Evolutionary conservation across 2,329 filamentous ascomycete genomes (phyloP).

Genomic region (Mycocentrospora acerina): DNA sequence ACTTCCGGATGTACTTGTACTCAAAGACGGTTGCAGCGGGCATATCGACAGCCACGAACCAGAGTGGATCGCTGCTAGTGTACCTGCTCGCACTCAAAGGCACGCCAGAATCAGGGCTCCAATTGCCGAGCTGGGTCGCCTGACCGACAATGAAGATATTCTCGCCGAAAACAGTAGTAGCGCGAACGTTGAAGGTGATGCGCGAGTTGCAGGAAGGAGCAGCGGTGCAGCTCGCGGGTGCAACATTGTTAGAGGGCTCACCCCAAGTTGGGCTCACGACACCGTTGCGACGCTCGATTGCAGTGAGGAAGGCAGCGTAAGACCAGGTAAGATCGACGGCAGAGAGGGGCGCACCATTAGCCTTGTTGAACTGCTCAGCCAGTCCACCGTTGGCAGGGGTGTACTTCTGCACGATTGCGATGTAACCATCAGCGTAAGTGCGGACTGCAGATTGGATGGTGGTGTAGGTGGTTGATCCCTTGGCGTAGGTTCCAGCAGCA

Average conservation of each 20-base stretch:
- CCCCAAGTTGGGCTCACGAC: slow-evolving; percentile 16
- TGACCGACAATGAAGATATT: slow-evolving; percentile 50
- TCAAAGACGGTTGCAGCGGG: slow-evolving; percentile 43
- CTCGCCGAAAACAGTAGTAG: slow-evolving; percentile 51
- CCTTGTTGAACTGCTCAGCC: slow-evolving; percentile 66
- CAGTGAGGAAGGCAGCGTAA: slow-evolving; percentile 68
- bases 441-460: slow-evolving; percentile 61
- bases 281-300: slow-evolving; percentile 15
- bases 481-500: slow-evolving; percentile 64
- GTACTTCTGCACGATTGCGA: slow-evolving; percentile 52
- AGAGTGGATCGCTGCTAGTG: slow-evolving; percentile 47
- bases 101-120: slow-evolving; percentile 44
- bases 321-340: slow-evolving; percentile 73
- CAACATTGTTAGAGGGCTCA: slow-evolving; percentile 47
- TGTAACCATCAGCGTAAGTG: slow-evolving; percentile 62
- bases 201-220: slow-evolving; percentile 23
- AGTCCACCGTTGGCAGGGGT: slow-evolving; percentile 63
- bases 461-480: slow-evolving; percentile 56
- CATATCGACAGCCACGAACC: slow-evolving; percentile 45
- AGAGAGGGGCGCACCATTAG: slow-evolving; percentile 55
- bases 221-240: slow-evolving; percentile 34
- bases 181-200: slow-evolving; percentile 52
- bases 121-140: slow-evolving; percentile 46
- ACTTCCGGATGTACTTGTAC: slow-evolving; percentile 51
- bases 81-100: slow-evolving; percentile 47